Conservation (phyloP, 2,329 filamentous ascomycete species). For the Ophiostoma himal-ulmi region DNA sequence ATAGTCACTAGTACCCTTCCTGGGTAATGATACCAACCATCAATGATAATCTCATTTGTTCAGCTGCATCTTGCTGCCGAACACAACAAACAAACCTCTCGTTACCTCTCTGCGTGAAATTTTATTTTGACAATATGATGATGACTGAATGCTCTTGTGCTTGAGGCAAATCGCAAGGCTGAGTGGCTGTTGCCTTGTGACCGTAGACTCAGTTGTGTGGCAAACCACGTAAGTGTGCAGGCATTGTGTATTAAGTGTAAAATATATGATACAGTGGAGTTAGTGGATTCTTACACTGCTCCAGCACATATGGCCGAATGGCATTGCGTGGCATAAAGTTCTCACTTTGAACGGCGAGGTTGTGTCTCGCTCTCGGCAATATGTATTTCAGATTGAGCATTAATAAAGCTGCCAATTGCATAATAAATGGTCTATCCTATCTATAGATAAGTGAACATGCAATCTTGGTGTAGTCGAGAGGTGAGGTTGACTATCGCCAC, state of each 20-base stretch:
- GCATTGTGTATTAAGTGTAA: not conserved
- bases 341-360: not conserved
- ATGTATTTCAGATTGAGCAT: not conserved
- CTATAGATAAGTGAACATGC: not conserved
- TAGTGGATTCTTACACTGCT: not conserved
- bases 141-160: too few species aligned
- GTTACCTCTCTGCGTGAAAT: not conserved
- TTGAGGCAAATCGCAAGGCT: not conserved
- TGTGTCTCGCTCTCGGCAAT: too few species aligned
- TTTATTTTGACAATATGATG: too few species aligned
- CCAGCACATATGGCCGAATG: not conserved
- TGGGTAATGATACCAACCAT: constrained; percentile 16
- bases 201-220: not conserved
- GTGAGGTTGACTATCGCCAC: constrained; percentile 1
- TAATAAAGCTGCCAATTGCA: too few species aligned
- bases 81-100: not conserved
- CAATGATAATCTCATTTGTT: not conserved
- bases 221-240: not conserved
- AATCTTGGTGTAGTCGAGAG: not conserved
- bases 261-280: not conserved
- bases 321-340: not conserved
- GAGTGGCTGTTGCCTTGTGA: not conserved
- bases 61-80: not conserved
- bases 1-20: constrained; percentile 7
- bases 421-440: too few species aligned